Conservation (phyloP, 2,329 filamentous ascomycete species). For the Dactylellina drechsleri region DNA sequence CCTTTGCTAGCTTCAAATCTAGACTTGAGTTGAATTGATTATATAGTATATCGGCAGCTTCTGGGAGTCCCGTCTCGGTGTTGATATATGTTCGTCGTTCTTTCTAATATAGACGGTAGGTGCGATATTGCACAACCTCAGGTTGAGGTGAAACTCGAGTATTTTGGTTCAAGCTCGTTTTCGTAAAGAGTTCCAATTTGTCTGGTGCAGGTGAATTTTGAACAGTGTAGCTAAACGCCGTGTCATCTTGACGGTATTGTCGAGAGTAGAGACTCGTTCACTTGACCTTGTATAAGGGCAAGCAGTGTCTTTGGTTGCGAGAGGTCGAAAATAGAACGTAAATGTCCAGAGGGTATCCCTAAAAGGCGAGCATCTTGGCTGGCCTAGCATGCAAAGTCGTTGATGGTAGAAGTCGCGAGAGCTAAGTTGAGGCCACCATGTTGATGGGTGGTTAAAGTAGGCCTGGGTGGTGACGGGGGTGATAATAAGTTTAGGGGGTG, state of each 20-base stretch:
- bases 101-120: slow-evolving; percentile 1
- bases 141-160: slow-evolving; percentile 3
- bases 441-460: slow-evolving; percentile 11
- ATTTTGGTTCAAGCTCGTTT: slow-evolving; percentile 34
- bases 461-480: background rate
- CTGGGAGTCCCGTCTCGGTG: slow-evolving; percentile 1
- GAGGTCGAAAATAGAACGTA: slow-evolving; percentile 16
- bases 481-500: background rate
- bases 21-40: slow-evolving; percentile 8
- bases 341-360: slow-evolving; percentile 22
- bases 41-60: slow-evolving; percentile 10
- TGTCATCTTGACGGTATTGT: slow-evolving; percentile 55
- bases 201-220: slow-evolving; percentile 54
- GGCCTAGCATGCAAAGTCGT: slow-evolving; percentile 12
- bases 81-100: slow-evolving; percentile 1
- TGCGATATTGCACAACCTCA: slow-evolving; percentile 4
- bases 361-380: slow-evolving; percentile 52
- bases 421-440: slow-evolving; percentile 35
- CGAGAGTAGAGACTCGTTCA: slow-evolving; percentile 48
- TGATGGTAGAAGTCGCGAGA: background rate
- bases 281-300: slow-evolving; percentile 40
- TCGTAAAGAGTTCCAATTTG: slow-evolving; percentile 55
- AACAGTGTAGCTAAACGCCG: slow-evolving; percentile 51
- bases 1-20: slow-evolving; percentile 17
- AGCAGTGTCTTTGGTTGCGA: slow-evolving; percentile 30